Percentiles rank a stretch among this genome's conserved stretches.
phyloP scores from a whole-genome alignment of 108 stramenopile species.

The Heterococcus sp. region DNA sequence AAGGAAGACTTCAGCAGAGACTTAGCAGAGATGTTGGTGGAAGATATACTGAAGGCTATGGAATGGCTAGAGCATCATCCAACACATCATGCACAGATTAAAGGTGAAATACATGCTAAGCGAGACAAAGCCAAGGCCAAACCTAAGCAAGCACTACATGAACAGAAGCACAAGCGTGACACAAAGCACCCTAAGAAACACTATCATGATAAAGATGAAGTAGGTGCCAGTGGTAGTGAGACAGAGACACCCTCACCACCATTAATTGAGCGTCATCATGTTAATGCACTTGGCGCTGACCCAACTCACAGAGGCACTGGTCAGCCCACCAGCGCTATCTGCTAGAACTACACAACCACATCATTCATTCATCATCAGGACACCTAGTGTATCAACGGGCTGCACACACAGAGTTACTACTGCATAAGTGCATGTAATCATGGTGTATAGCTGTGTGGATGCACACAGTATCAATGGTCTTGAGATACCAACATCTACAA shows the following conservation, averaged over 20 bases:
- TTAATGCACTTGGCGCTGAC: neutral
- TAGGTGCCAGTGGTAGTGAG: neutral
- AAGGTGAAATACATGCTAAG: neutral
- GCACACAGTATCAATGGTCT: too few relatives aligned
- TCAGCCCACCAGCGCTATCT: too few relatives aligned
- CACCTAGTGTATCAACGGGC: too few relatives aligned
- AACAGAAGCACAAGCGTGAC: neutral
- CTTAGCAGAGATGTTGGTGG: slow-evolving; percentile 7
- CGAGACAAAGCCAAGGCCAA: neutral
- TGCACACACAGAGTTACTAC: too few relatives aligned
- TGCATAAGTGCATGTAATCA: too few relatives aligned
- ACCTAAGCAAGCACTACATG: neutral
- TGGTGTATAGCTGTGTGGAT: too few relatives aligned
- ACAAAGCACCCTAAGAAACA: neutral
- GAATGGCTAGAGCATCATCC: neutral
- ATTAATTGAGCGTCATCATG: neutral
- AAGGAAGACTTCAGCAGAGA: slow-evolving; percentile 11
- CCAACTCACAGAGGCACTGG: neutral
- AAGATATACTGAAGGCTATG: slow-evolving; percentile 1
- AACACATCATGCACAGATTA: neutral
- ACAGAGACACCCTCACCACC: neutral
- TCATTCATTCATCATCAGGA: too few relatives aligned
- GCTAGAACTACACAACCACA: too few relatives aligned
- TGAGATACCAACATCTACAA: neutral
- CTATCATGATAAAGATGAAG: neutral